Evolutionary conservation across 176 grass and related monocot genomes (phyloP).

Genomic region (Tuctoria greenei): DNA sequence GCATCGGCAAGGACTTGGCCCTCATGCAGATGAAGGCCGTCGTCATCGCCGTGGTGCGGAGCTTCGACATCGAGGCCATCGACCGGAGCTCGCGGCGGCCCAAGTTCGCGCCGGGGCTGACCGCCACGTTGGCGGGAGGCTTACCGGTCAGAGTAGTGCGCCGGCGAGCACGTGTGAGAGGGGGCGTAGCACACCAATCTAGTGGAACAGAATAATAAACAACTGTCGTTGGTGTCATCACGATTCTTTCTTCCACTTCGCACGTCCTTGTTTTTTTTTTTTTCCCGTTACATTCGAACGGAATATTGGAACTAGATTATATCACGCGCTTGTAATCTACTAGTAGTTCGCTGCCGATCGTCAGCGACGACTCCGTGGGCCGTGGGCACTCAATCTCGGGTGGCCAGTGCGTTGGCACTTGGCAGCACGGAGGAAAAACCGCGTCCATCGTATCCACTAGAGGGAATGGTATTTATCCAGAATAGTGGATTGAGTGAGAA

Average conservation of each 20-base stretch:
- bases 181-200: constrained; percentile 13
- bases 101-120: constrained; percentile 73
- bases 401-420: constrained; percentile 40
- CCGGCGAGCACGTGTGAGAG: constrained; percentile 34
- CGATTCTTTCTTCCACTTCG: constrained; percentile 8
- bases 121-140: constrained; percentile 62
- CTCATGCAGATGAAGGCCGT: constrained; percentile 86
- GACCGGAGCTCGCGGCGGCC: constrained; percentile 27
- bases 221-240: constrained; percentile 33
- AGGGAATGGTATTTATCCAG: too few species aligned
- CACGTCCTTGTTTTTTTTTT: background rate
- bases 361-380: constrained; percentile 4
- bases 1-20: constrained; percentile 80
- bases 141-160: constrained; percentile 53
- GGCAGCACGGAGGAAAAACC: constrained; percentile 23
- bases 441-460: constrained; percentile 21
- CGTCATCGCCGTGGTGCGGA: constrained; percentile 49
- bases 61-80: constrained; percentile 58
- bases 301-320: constrained; percentile 23
- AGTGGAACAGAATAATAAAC: background rate
- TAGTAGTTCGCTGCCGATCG: constrained; percentile 26
- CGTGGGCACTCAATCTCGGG: constrained; percentile 21
- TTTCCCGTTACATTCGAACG: constrained; percentile 6
- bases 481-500: constrained; percentile 3
- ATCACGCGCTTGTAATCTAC: constrained; percentile 41